Conservation (phyloP, 2,329 filamentous ascomycete species). For the Myriosclerotinia duriaeana region DNA sequence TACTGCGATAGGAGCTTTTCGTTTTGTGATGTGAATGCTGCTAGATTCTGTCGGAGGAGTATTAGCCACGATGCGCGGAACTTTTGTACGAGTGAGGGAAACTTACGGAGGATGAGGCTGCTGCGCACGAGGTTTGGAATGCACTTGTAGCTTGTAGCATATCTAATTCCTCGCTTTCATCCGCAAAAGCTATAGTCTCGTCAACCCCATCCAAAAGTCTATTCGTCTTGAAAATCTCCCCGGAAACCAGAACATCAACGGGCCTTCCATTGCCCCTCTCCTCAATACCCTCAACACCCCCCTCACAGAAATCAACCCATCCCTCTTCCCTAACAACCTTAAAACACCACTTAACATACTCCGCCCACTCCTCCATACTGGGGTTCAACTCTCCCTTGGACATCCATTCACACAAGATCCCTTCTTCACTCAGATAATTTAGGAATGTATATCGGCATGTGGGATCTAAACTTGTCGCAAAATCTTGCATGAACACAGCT, state of each 20-base stretch:
- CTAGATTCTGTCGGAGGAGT: constrained; percentile 13
- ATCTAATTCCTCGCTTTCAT: neutral
- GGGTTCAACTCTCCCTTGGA: constrained; percentile 4
- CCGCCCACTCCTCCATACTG: constrained; percentile 10
- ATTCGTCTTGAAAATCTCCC: constrained; percentile 13
- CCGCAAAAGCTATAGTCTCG: neutral
- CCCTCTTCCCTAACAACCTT: neutral
- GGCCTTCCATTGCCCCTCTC: neutral
- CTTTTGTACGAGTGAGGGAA: neutral
- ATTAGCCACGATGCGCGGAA: neutral
- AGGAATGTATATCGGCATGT: constrained; percentile 21
- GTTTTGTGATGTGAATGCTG: constrained; percentile 9
- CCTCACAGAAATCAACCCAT: constrained; percentile 4
- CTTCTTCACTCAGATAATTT: constrained; percentile 19
- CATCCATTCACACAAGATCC: constrained; percentile 18
- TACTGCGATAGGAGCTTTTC: neutral
- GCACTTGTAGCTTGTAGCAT: neutral
- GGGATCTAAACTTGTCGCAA: constrained; percentile 19
- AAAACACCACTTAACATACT: constrained; percentile 15
- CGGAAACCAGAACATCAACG: constrained; percentile 6
- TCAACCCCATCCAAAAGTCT: neutral
- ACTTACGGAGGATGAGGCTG: constrained; percentile 1
- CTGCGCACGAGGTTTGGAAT: neutral
- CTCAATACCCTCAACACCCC: neutral
- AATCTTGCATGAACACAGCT: constrained; percentile 17